Percentiles rank a stretch among this genome's conserved stretches.
Conservation (phyloP, 441 rosid species). For the Gossypium gossypioides region DNA sequence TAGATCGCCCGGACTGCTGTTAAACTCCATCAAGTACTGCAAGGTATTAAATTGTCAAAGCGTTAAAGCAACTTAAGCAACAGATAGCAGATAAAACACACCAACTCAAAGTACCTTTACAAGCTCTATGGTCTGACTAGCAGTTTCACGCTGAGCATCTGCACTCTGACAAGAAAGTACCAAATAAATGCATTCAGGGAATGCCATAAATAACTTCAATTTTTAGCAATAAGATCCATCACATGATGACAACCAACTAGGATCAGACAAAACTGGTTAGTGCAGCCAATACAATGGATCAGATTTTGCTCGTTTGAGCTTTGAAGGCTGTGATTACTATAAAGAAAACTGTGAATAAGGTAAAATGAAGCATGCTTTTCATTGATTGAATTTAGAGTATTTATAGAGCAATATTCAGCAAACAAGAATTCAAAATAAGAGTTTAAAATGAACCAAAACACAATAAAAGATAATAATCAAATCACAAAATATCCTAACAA, state of each 20-base stretch:
- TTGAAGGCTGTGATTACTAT: too few relatives aligned
- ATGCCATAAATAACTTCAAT: not conserved
- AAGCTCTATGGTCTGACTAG: slow-evolving; percentile 94
- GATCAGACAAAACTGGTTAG: not conserved
- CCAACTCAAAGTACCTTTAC: slow-evolving; percentile 55
- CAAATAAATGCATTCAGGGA: slow-evolving; percentile 12
- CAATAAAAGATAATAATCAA: too few relatives aligned
- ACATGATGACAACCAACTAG: slow-evolving; percentile 2
- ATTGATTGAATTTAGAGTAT: too few relatives aligned
- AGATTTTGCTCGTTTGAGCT: not conserved
- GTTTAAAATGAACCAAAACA: too few relatives aligned
- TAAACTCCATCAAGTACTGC: slow-evolving; percentile 99
- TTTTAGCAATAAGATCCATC: not conserved
- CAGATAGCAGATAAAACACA: slow-evolving; percentile 8
- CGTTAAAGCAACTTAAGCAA: slow-evolving; percentile 17
- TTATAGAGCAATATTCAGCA: too few relatives aligned
- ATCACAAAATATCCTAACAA: too few relatives aligned
- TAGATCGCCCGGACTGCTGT: slow-evolving; percentile 95
- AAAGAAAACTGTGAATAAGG: too few relatives aligned
- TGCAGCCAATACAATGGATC: slow-evolving; percentile 4
- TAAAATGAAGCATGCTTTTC: too few relatives aligned
- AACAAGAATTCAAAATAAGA: too few relatives aligned
- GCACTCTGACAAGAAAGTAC: slow-evolving; percentile 65
- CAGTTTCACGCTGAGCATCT: slow-evolving; percentile 98
- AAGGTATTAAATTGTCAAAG: slow-evolving; percentile 16